These are phyloP conservation scores for Saccharomyces hybrid DNA, from an alignment of 1,139 yeast species.

Conservation along the genomic window DNA sequence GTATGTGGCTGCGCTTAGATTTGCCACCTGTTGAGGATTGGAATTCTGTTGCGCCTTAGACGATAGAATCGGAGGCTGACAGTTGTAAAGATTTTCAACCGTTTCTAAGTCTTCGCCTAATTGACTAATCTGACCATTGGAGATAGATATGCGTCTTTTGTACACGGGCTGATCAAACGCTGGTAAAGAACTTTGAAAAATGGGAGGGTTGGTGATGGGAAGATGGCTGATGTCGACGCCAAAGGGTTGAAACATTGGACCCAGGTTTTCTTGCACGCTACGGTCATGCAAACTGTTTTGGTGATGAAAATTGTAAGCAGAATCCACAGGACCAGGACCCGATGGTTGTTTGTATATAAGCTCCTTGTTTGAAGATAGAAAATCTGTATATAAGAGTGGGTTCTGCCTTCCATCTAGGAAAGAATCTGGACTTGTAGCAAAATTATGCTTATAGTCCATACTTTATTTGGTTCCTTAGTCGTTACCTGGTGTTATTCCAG, in stretches of 20 bases:
- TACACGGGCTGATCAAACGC: conserved; percentile 36
- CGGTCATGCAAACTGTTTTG: conserved; percentile 35
- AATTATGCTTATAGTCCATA: neutral
- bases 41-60: neutral
- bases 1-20: neutral
- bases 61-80: conserved; percentile 26
- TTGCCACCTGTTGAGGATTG: neutral
- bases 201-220: conserved; percentile 60
- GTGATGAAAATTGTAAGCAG: conserved; percentile 1
- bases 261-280: conserved; percentile 34
- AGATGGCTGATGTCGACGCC: conserved; percentile 39
- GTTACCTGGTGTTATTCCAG: neutral
- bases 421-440: neutral
- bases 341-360: neutral
- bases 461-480: neutral
- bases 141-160: conserved; percentile 61
- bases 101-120: conserved; percentile 32
- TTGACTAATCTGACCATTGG: conserved; percentile 76
- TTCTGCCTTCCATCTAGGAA: neutral
- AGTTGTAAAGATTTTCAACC: conserved; percentile 26
- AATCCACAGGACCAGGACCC: neutral
- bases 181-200: conserved; percentile 48
- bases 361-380: neutral
- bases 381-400: neutral
- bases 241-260: conserved; percentile 36